Evolutionary conservation across 2,329 filamentous ascomycete genomes (phyloP), one percentile per base, ranked within the genome.

Genomic region (Penicillium decumbens): DNA sequence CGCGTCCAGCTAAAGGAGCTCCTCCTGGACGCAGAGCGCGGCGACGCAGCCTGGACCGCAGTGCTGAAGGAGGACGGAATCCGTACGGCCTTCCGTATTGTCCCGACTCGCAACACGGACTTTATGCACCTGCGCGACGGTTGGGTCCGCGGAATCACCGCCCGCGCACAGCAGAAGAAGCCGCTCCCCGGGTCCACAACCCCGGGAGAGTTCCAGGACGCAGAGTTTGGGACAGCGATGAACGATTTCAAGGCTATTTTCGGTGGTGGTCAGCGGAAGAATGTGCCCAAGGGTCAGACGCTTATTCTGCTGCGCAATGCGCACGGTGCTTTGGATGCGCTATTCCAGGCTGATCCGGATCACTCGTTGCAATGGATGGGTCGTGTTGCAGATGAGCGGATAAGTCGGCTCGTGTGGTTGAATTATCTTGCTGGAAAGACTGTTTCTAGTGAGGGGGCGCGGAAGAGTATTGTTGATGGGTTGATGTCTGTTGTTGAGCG

Each of bases 71-170:
- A 84, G 0, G 77, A 81, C 3, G 79, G 82, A 0, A 81, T 92
- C n/a, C 78, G 89, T 47, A 92, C 84, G 24, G 81, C 85, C 0
- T 84, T 95, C 72, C 81, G 92, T 40, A 86, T 98, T 55, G 84
- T 92, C 2, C 93, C 93, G 0, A 90, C 89, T n/a, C 80, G 89
- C 32, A 90, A 95, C 70, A 98, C 93, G 15, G 91, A 97, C 70
- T 97, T 96, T 71, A 83, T 85, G 57, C 93, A 98, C 69, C 72
- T 98, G 54, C 82, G 92, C 35, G 93, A 98, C 65, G 93, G 88
- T 1, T 95, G 91, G 75, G 88, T 96, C 51, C 82, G 90, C 5
- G 87, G 88, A 20, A 86, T 98, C 56, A 87, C 88, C 46, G 85
- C 81, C 7, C 82, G 87, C 29, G 85, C 86, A 2, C 78, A 84